A percentile compares a stretch with the other conserved stretches of the same genome.
Evolutionary conservation across 2,329 filamentous ascomycete genomes (phyloP).

Genomic region (Alternaria incomplexa): DNA sequence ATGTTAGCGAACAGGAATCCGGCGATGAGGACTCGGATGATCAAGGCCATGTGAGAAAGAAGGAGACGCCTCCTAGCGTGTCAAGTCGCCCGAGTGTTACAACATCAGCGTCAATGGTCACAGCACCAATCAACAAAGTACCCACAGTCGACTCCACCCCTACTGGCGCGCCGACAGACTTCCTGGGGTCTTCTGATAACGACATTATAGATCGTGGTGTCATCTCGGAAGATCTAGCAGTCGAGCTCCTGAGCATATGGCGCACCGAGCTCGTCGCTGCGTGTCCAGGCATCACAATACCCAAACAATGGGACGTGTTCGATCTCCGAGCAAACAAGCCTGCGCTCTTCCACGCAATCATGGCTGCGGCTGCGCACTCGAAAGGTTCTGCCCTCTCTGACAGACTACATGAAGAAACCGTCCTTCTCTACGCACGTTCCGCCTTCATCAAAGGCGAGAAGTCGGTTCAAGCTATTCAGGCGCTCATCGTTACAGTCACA

Average conservation of each 20-base stretch:
- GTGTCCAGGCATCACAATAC: slow-evolving; percentile 40
- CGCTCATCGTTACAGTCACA: slow-evolving; percentile 41
- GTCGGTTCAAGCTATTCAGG: slow-evolving; percentile 44
- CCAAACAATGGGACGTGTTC: slow-evolving; percentile 38
- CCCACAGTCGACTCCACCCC: slow-evolving; percentile 3
- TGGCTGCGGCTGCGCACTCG: slow-evolving; percentile 45
- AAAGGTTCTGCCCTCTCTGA: slow-evolving; percentile 41
- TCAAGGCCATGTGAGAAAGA: slow-evolving; percentile 16
- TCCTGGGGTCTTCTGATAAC: slow-evolving; percentile 31
- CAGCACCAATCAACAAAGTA: slow-evolving; percentile 1
- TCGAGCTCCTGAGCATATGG: slow-evolving; percentile 40
- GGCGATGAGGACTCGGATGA: slow-evolving; percentile 35
- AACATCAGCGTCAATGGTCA: slow-evolving; percentile 10
- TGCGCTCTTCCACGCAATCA: slow-evolving; percentile 44
- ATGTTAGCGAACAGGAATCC: slow-evolving; percentile 37
- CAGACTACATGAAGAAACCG: slow-evolving; percentile 41
- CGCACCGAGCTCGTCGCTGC: slow-evolving; percentile 35
- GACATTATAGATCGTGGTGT: slow-evolving; percentile 45
- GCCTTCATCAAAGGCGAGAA: slow-evolving; percentile 48
- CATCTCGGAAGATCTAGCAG: slow-evolving; percentile 35
- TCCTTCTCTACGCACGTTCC: slow-evolving; percentile 41
- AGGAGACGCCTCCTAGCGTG: slow-evolving; percentile 19
- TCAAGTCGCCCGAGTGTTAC: slow-evolving; percentile 18
- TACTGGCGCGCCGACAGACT: slow-evolving; percentile 23
- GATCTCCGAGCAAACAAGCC: slow-evolving; percentile 40